Base-by-base conservation (phyloP, 163 green algal genomes). In the Scenedesmus sp. region DNA sequence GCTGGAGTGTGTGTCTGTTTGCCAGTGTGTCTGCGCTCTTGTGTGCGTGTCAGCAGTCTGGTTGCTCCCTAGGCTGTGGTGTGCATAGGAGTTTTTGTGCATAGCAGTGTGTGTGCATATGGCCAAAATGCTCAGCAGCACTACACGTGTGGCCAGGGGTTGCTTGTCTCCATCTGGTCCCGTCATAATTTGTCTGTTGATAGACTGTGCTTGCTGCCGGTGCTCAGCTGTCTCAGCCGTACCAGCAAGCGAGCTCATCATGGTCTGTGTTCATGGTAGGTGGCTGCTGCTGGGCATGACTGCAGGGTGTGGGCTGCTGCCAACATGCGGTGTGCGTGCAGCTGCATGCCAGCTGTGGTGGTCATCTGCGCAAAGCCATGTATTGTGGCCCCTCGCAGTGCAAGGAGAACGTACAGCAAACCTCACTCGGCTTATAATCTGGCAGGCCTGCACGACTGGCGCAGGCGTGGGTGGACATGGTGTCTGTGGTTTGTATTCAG, bases 401-500 rank as follows among this genome's bases (percentile, higher is more conserved):
- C 65, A 76, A 18, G 65, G 65, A 76, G 40, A 76, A 4, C 65
- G 24, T 76, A 40, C 26, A 40, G 30, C 26, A 40, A 76, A 10
- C 30, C 37, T 7, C 65, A 37, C 30, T 18, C 2, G 30, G 30
- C 7, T 40, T 40, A 76, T 76, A 30, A 76, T 76, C 24, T 20
- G 30, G 65, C 65, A 76, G 65, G 30, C 37, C 30, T 76, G 30
- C 65, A 76, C 30, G 65, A 30, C 18, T 37, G 30, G 65, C 65
- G 40, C 30, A 76, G 65, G 40, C 30, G 65, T 76, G 65, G 37
- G 65, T 30, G 40, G 65, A 76, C 49, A 40, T 76, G 24, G 7
- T 76, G 65, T 76, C 65, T 76, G 65, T 76, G 65, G 65, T 76
- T 20, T 72, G 65, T 76, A 30, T 40, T 76, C 30, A 76, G 65